Base-by-base conservation (phyloP, 75 land plant genomes). In the Cupressus sempervirens region DNA sequence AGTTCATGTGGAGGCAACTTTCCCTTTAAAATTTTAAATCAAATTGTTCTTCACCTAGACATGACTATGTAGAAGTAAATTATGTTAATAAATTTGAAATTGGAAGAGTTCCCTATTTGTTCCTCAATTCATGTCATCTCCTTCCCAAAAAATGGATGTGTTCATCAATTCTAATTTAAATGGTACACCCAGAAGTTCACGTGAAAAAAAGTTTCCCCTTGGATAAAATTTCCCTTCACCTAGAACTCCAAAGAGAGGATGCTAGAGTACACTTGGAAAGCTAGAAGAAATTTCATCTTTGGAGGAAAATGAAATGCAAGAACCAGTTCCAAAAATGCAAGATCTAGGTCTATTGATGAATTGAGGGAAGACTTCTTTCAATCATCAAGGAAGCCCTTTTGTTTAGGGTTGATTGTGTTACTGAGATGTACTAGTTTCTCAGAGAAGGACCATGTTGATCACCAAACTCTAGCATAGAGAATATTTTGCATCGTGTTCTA, bases 231-330 rank as follows among this genome's bases (percentile, higher is more conserved):
- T 10, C 50, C 11, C 11, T 48, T 48, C 50, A 0, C 50, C 50
- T 48, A 45, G 30, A 12, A 85, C 73, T 80, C 84, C 84, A 40
- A 84, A 53, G 12, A 72, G 85, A 48, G 75, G 79, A 8, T 86
- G 89, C 41, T 70, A 91, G 67, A 84, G 30, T 84, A 87, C 85
- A 9, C 87, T 91, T 13, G 88, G 88, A 18, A 88, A 88, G 74
- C 76, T 91, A 86, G 93, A 91, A 7, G 93, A 91, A 67, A 82
- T 52, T 32, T 15, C 83, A 14, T 32, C 83, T 53, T 32, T 80
- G 14, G 91, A 92, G 81, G 94, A 93, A 84, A 89, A 87, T 45
- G 92, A 84, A 70, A 45, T 45, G 43, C 82, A 83, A 54, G 80
- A 48, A 29, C 38, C 53, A 41, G 53, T 35, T 76, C 40, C 41